Evolutionary conservation across 2,329 filamentous ascomycete species (phyloP).

Genomic region (Graphilbum fragrans): DNA sequence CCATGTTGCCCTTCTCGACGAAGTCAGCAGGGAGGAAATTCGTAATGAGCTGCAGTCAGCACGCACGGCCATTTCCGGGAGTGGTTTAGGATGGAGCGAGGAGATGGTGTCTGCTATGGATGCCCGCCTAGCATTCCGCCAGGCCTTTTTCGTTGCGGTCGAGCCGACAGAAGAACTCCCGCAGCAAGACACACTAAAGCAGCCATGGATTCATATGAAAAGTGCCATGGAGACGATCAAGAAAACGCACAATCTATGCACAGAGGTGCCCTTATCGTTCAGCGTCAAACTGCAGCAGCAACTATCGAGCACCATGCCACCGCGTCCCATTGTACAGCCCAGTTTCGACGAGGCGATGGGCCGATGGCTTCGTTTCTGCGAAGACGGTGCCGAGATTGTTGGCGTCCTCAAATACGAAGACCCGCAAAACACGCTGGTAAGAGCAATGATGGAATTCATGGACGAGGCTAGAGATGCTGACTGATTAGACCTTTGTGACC

Average conservation of each 20-base stretch:
- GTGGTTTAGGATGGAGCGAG: constrained; percentile 22
- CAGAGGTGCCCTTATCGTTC: constrained; percentile 63
- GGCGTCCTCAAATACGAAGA: constrained; percentile 56
- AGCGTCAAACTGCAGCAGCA: constrained; percentile 85
- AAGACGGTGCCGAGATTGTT: constrained; percentile 58
- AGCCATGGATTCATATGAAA: constrained; percentile 39
- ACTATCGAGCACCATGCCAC: constrained; percentile 86
- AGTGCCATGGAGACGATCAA: constrained; percentile 42
- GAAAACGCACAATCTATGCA: constrained; percentile 48
- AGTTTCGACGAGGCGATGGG: constrained; percentile 58
- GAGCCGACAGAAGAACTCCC: constrained; percentile 33
- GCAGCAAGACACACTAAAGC: constrained; percentile 32
- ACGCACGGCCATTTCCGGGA: constrained; percentile 33
- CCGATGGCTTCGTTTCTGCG: constrained; percentile 58
- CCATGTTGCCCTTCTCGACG: constrained; percentile 61
- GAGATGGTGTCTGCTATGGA: constrained; percentile 44
- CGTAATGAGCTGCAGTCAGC: constrained; percentile 41
- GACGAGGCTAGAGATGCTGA: not conserved
- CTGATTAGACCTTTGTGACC: constrained; percentile 55
- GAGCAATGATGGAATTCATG: constrained; percentile 11
- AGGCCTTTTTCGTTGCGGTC: constrained; percentile 45
- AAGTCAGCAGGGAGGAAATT: constrained; percentile 46
- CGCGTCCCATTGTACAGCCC: constrained; percentile 74
- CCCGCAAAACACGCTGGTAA: constrained; percentile 57
- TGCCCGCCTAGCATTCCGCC: constrained; percentile 54